phyloP scores from a whole-genome alignment of 495 filamentous ascomycete species.

The Trichoderma reesei region DNA sequence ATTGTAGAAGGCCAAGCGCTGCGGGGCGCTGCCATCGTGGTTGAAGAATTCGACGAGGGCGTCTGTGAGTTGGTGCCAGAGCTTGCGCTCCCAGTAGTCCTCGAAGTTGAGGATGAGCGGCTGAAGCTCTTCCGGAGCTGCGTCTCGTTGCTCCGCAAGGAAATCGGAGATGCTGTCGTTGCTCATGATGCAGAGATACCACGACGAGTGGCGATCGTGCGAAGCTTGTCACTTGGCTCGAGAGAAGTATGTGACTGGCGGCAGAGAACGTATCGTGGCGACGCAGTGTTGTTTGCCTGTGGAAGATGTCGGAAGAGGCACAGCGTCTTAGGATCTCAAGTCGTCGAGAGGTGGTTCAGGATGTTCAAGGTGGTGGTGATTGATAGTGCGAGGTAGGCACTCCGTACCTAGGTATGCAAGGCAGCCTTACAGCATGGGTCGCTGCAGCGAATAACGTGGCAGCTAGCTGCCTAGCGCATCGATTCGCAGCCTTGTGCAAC shows the following conservation, averaged over 20 bases:
- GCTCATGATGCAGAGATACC: conserved; percentile 47
- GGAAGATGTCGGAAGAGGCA: neutral
- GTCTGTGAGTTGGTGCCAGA: conserved; percentile 98
- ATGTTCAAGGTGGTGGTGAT: neutral
- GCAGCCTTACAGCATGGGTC: neutral
- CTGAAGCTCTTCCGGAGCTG: conserved; percentile 80
- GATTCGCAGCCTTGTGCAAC: neutral
- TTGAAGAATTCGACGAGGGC: conserved; percentile 83
- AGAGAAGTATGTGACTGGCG: neutral
- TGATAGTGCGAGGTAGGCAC: no score
- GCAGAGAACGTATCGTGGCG: neutral
- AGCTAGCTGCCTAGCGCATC: neutral
- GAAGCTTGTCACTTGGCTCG: neutral
- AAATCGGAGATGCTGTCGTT: conserved; percentile 84
- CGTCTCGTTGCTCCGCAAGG: conserved; percentile 75
- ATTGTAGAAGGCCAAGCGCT: conserved; percentile 84
- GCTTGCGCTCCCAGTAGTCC: conserved; percentile 94
- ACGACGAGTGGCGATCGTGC: neutral
- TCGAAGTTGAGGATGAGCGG: conserved; percentile 84
- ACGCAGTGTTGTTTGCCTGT: neutral
- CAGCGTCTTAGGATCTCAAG: neutral
- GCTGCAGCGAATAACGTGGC: conserved; percentile 1
- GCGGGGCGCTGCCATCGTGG: conserved; percentile 63
- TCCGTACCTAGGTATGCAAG: neutral
- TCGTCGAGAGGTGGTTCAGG: neutral